Evolutionary conservation across 805 yeast species (phyloP).

Genomic region (Candida saitoana): DNA sequence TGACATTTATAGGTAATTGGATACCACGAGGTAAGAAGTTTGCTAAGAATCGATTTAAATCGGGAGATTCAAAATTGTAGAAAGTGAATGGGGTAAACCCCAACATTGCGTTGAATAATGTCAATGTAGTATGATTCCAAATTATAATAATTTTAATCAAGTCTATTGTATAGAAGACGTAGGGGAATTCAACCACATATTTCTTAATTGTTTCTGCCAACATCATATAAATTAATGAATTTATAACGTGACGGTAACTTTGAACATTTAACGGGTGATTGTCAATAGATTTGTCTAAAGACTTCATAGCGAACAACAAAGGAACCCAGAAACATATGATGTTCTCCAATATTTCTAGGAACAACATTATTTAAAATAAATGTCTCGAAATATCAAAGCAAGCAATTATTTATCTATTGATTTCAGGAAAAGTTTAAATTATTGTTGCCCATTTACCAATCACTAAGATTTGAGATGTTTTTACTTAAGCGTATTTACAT

Average conservation of each 20-base stretch:
- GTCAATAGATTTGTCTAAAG: neutral
- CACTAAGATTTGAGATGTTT: too few species aligned
- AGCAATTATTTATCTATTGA: neutral
- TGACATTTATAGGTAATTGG: neutral
- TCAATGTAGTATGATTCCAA: neutral
- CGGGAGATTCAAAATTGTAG: neutral
- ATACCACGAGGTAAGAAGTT: neutral
- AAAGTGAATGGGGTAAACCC: neutral
- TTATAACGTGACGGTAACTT: slow-evolving; percentile 2
- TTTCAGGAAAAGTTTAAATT: neutral
- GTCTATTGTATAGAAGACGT: neutral
- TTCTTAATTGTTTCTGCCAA: neutral
- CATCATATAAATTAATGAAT: slow-evolving; percentile 1
- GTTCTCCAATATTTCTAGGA: neutral
- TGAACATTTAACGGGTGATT: neutral
- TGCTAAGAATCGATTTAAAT: neutral
- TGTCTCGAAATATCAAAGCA: neutral
- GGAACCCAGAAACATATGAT: slow-evolving; percentile 1
- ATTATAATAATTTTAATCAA: too few species aligned
- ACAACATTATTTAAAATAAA: neutral
- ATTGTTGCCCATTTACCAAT: neutral
- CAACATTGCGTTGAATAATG: neutral
- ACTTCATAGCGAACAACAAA: slow-evolving; percentile 1
- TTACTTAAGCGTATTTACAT: too few species aligned
- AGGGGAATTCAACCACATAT: neutral